Percentiles rank a stretch among this genome's conserved stretches.
These are phyloP conservation scores for Stagonosporopsis vannaccii DNA, from an alignment of 2,329 filamentous ascomycete species.

Conservation along the genomic window DNA sequence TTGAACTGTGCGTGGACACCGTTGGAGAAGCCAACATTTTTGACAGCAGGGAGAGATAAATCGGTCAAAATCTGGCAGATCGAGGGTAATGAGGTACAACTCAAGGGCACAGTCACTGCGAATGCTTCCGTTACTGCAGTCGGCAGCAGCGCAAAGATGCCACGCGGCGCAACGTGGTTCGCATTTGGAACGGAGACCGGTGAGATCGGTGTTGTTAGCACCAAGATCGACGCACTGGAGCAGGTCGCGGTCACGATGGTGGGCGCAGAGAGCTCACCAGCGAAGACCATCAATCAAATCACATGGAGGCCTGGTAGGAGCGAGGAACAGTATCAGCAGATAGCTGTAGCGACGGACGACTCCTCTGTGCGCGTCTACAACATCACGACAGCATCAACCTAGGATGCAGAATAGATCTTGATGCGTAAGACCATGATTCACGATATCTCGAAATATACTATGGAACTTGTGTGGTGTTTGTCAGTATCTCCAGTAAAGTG, in stretches of 20 bases:
- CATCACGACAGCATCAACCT: slow-evolving; percentile 3
- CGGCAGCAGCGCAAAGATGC: slow-evolving; percentile 20
- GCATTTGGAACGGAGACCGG: slow-evolving; percentile 47
- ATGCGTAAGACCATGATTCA: background rate
- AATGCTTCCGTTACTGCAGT: slow-evolving; percentile 42
- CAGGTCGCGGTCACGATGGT: slow-evolving; percentile 26
- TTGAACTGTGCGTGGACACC: slow-evolving; percentile 82
- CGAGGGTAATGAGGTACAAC: slow-evolving; percentile 23
- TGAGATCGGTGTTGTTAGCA: slow-evolving; percentile 28
- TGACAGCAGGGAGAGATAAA: slow-evolving; percentile 91
- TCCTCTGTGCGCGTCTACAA: slow-evolving; percentile 49
- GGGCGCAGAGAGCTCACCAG: slow-evolving; percentile 24
- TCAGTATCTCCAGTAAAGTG: too few relatives aligned
- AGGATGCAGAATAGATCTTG: background rate
- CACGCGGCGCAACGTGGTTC: slow-evolving; percentile 23
- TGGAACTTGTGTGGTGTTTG: too few relatives aligned
- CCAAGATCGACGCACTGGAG: slow-evolving; percentile 18
- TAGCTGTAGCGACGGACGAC: slow-evolving; percentile 54
- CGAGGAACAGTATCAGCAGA: slow-evolving; percentile 28
- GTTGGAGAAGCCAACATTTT: slow-evolving; percentile 64
- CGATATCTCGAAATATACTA: too few relatives aligned
- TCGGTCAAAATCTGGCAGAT: slow-evolving; percentile 69
- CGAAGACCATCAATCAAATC: slow-evolving; percentile 44
- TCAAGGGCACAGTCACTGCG: slow-evolving; percentile 35
- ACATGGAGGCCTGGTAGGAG: slow-evolving; percentile 39